Conservation (phyloP, 2,329 filamentous ascomycete genomes). For the Fusarium protoensiforme region DNA sequence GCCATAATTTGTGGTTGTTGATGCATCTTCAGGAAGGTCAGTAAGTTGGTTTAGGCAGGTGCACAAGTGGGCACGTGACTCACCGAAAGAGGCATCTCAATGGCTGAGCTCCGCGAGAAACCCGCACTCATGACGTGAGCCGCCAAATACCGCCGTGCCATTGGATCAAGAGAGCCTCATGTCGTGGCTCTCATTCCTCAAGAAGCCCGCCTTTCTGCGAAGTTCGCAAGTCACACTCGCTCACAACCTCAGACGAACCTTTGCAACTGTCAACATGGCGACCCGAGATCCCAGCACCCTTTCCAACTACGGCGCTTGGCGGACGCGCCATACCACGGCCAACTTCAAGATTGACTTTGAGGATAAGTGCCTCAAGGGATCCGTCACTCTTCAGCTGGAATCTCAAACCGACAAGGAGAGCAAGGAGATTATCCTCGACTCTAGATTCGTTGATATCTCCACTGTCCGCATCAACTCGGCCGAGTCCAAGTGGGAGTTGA, state of each 20-base stretch:
- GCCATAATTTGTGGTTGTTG: not conserved
- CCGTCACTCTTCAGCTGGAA: slow-evolving; percentile 80
- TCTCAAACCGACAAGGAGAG: slow-evolving; percentile 79
- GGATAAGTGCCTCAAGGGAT: slow-evolving; percentile 79
- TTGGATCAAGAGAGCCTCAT: slow-evolving; percentile 35
- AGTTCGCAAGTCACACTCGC: slow-evolving; percentile 37
- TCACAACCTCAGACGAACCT: slow-evolving; percentile 41
- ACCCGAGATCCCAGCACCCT: slow-evolving; percentile 86
- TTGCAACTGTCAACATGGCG: slow-evolving; percentile 48
- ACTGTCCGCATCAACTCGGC: slow-evolving; percentile 76
- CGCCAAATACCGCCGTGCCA: slow-evolving; percentile 14
- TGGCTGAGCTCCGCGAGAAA: slow-evolving; percentile 3
- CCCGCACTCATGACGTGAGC: slow-evolving; percentile 25
- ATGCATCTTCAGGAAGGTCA: slow-evolving; percentile 26
- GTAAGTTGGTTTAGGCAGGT: not conserved
- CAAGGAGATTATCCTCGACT: slow-evolving; percentile 86
- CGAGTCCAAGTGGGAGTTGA: slow-evolving; percentile 74
- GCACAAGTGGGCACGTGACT: slow-evolving; percentile 27
- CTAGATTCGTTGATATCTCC: slow-evolving; percentile 81
- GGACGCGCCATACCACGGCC: slow-evolving; percentile 84
- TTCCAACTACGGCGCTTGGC: slow-evolving; percentile 91
- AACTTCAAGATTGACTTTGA: slow-evolving; percentile 88
- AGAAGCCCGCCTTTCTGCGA: slow-evolving; percentile 40
- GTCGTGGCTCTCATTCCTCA: slow-evolving; percentile 44
- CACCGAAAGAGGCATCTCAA: slow-evolving; percentile 22